These are phyloP conservation scores for Populus tremula DNA, from an alignment of 345 rosid species.

Conservation along the genomic window DNA sequence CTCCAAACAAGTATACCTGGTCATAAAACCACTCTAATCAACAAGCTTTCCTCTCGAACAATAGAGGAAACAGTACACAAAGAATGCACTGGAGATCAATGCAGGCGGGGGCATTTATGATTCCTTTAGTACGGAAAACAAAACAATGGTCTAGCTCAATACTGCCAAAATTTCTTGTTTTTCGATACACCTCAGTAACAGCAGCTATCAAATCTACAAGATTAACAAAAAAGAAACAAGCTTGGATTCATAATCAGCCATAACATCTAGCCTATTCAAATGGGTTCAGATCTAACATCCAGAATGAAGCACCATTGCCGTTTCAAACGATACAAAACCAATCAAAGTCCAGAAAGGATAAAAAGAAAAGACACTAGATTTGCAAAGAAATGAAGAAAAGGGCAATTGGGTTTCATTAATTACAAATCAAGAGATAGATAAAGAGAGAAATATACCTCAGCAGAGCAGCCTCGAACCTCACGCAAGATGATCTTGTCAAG, in stretches of 20 bases:
- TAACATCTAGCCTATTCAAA: not conserved
- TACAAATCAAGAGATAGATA: not conserved
- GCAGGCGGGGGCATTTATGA: not conserved
- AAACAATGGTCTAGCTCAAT: not conserved
- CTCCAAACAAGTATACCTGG: constrained; percentile 85
- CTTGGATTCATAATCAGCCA: not conserved
- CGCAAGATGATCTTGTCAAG: constrained; percentile 77
- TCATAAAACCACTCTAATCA: not conserved
- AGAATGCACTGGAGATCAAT: not conserved
- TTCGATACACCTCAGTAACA: not conserved
- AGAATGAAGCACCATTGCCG: not conserved
- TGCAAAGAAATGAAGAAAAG: not conserved
- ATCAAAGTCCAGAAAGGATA: not conserved
- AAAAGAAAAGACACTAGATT: not conserved
- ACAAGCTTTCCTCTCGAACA: not conserved
- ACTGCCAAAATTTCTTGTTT: not conserved
- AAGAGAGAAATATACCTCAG: constrained; percentile 49
- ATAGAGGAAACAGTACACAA: not conserved
- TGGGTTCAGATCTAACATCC: constrained; percentile 8
- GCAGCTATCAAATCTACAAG: not conserved
- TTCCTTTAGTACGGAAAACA: not conserved
- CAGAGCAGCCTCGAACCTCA: constrained; percentile 67
- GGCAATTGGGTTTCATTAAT: not conserved
- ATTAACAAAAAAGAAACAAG: not conserved
- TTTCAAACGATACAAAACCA: not conserved